Evolutionary conservation across 2,329 filamentous ascomycete genomes (phyloP).

Genomic region (Sporothrix globosa): DNA sequence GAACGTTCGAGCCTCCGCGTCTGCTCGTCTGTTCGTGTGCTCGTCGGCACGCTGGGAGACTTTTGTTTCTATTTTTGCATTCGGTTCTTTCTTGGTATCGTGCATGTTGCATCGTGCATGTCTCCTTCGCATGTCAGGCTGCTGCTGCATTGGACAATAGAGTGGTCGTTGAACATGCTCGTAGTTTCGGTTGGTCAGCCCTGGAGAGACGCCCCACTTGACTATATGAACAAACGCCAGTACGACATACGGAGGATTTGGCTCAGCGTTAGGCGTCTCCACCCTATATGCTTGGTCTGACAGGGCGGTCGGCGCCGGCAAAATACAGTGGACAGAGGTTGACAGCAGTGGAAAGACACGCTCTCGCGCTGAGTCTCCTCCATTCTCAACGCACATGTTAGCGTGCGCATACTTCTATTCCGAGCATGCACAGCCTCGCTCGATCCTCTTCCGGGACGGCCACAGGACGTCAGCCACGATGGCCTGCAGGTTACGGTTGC

Average conservation of each 20-base stretch:
- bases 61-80: conserved; percentile 7
- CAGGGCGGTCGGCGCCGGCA: conserved; percentile 1
- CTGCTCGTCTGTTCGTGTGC: neutral
- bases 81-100: no score
- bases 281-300: conserved; percentile 17
- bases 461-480: conserved; percentile 4
- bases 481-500: neutral
- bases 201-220: neutral
- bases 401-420: neutral
- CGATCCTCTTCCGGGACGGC: conserved; percentile 18
- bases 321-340: neutral
- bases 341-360: neutral
- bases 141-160: neutral
- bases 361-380: no score
- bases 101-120: neutral
- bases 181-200: neutral
- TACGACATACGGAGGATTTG: neutral
- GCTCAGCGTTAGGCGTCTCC: neutral
- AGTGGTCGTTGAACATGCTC: neutral
- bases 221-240: neutral
- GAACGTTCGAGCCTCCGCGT: neutral
- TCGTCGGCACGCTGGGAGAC: no score
- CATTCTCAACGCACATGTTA: no score
- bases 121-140: neutral
- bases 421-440: conserved; percentile 18